Conservation (phyloP, 1,284 basidiomycete species). For the Puccinia polysora region DNA sequence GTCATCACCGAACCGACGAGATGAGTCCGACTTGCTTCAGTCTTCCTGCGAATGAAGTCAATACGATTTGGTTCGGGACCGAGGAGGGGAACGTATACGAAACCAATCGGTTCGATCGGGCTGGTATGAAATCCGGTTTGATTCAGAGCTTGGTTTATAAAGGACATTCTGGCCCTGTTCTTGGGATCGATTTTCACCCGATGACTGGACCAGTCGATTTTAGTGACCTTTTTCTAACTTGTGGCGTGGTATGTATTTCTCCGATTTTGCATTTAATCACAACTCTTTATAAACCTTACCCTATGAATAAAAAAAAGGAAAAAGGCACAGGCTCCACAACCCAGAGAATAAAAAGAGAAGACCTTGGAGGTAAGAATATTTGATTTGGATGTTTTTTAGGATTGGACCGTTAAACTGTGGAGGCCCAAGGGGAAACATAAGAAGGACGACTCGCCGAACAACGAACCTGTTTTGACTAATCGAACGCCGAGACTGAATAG, state of each 20-base stretch:
- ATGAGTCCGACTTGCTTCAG: slow-evolving; percentile 87
- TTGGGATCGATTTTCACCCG: slow-evolving; percentile 90
- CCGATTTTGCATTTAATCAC: no score
- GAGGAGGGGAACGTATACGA: slow-evolving; percentile 96
- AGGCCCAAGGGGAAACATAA: slow-evolving; percentile 59
- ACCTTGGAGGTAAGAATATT: not conserved
- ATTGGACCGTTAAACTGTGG: slow-evolving; percentile 97
- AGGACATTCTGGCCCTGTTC: slow-evolving; percentile 87
- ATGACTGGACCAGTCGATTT: slow-evolving; percentile 81
- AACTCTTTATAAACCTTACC: no score
- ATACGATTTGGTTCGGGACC: slow-evolving; percentile 91
- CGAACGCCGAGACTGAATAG: slow-evolving; percentile 13
- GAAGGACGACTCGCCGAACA: slow-evolving; percentile 32
- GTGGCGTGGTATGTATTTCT: slow-evolving; percentile 59
- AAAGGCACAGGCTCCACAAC: no score
- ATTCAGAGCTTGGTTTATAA: slow-evolving; percentile 85
- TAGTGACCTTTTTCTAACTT: slow-evolving; percentile 85
- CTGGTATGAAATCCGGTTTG: slow-evolving; percentile 88
- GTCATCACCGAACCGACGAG: slow-evolving; percentile 87
- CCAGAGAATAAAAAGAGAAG: not conserved
- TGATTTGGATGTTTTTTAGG: no score
- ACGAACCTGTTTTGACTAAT: slow-evolving; percentile 22
- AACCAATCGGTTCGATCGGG: slow-evolving; percentile 91
- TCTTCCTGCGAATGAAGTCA: slow-evolving; percentile 90
- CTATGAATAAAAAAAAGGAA: no score